Evolutionary conservation across 805 yeast species (phyloP).

Genomic region (Saccharomycopsis vini): DNA sequence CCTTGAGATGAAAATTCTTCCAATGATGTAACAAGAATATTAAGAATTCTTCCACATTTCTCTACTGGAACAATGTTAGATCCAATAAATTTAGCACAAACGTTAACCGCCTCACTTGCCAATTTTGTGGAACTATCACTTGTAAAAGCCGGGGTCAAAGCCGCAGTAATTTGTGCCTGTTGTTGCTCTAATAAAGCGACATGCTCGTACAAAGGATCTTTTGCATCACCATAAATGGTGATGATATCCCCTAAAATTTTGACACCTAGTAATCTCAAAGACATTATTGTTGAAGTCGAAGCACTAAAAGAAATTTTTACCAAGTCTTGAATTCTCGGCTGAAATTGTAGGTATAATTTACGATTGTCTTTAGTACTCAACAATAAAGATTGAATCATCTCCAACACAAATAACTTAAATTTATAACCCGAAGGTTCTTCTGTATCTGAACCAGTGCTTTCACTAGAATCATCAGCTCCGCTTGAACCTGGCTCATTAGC

Average conservation of each 20-base stretch:
- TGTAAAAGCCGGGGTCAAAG: conserved; percentile 78
- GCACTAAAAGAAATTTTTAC: conserved; percentile 75
- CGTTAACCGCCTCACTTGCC: conserved; percentile 68
- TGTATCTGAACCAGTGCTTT: conserved; percentile 18
- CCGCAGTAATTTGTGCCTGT: conserved; percentile 89
- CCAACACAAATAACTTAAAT: conserved; percentile 40
- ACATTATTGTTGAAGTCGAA: conserved; percentile 59
- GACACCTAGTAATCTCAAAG: conserved; percentile 58
- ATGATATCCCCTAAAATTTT: conserved; percentile 56
- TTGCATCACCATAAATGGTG: conserved; percentile 46
- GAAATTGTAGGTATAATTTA: conserved; percentile 33
- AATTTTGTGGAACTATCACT: conserved; percentile 63
- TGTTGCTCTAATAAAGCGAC: conserved; percentile 76
- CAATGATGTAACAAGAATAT: conserved; percentile 55
- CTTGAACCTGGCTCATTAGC: neutral
- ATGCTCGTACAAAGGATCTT: conserved; percentile 66
- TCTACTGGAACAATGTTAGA: conserved; percentile 45
- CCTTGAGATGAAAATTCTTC: conserved; percentile 37
- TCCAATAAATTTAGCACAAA: conserved; percentile 67
- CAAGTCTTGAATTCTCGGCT: conserved; percentile 48
- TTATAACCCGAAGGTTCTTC: conserved; percentile 52
- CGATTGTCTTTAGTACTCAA: conserved; percentile 25
- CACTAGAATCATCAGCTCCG: conserved; percentile 16
- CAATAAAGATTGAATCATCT: conserved; percentile 36
- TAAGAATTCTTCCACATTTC: conserved; percentile 47